Evolutionary conservation across 352 stramenopile species (phyloP).

Genomic region (Globisporangium cystogenes): DNA sequence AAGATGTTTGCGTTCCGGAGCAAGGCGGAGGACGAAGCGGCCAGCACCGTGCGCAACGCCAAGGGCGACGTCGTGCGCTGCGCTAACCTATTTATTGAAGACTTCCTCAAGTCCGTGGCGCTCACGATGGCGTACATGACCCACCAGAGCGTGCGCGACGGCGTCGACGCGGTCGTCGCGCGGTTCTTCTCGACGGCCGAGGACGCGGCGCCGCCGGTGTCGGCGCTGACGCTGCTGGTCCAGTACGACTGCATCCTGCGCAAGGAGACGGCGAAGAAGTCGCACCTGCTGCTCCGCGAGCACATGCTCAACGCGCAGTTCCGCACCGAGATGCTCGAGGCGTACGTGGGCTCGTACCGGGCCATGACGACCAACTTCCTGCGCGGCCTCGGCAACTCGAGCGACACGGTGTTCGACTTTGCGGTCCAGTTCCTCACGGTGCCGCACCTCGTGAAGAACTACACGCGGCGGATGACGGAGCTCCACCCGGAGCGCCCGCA

Average conservation of each 20-base stretch:
- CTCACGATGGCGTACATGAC: constrained; percentile 43
- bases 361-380: constrained; percentile 76
- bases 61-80: constrained; percentile 29
- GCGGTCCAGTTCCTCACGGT: constrained; percentile 84
- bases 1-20: constrained; percentile 26
- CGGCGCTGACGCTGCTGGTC: constrained; percentile 46
- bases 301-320: constrained; percentile 72
- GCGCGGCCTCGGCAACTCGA: constrained; percentile 73
- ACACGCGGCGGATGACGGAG: constrained; percentile 51
- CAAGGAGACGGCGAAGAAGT: constrained; percentile 48
- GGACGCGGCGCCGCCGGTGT: constrained; percentile 8
- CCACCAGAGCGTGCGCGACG: constrained; percentile 60
- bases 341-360: constrained; percentile 63
- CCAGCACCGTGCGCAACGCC: constrained; percentile 18
- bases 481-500: constrained; percentile 44
- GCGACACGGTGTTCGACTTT: constrained; percentile 87
- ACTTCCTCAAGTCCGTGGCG: constrained; percentile 61
- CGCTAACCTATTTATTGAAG: constrained; percentile 73
- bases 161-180: constrained; percentile 41
- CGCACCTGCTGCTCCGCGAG: constrained; percentile 65
- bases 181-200: constrained; percentile 29
- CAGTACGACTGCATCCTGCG: constrained; percentile 63
- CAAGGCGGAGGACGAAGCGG: constrained; percentile 4
- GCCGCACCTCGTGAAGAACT: constrained; percentile 71
- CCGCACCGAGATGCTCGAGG: constrained; percentile 67